phyloP scores from a whole-genome alignment of 768 basidiomycete genomes.

The Tylopilus felleus region DNA sequence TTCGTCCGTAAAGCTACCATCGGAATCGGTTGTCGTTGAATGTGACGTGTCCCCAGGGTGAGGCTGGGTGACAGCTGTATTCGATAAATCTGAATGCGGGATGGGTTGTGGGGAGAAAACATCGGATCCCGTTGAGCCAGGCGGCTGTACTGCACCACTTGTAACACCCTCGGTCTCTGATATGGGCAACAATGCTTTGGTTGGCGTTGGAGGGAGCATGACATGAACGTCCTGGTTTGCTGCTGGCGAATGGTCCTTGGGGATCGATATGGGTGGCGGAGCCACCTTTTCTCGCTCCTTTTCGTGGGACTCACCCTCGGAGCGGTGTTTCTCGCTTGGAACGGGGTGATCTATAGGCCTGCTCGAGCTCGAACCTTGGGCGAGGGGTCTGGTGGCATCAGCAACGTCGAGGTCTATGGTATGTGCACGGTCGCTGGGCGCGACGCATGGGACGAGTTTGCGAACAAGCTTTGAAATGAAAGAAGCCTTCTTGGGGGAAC shows the following conservation, averaged over 20 bases:
- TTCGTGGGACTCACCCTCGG: slow-evolving; percentile 25
- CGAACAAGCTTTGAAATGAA: slow-evolving; percentile 59
- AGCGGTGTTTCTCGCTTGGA: slow-evolving; percentile 30
- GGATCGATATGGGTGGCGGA: slow-evolving; percentile 19
- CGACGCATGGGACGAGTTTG: slow-evolving; percentile 64
- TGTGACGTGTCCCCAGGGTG: slow-evolving; percentile 31
- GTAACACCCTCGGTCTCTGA: slow-evolving; percentile 86
- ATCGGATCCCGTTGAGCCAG: slow-evolving; percentile 67
- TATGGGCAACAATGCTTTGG: slow-evolving; percentile 44
- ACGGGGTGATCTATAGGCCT: slow-evolving; percentile 20
- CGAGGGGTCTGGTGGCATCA: slow-evolving; percentile 15
- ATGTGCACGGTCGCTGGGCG: slow-evolving; percentile 48
- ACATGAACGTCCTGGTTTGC: slow-evolving; percentile 35
- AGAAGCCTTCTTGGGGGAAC: slow-evolving; percentile 43
- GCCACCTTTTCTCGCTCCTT: slow-evolving; percentile 38
- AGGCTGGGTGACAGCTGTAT: slow-evolving; percentile 24
- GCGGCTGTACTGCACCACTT: slow-evolving; percentile 89
- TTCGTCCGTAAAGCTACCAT: slow-evolving; percentile 51
- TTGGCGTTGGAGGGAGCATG: slow-evolving; percentile 48
- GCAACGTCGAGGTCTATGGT: slow-evolving; percentile 39
- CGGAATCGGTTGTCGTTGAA: slow-evolving; percentile 32
- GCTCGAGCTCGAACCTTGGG: slow-evolving; percentile 19
- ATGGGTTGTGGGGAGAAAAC: slow-evolving; percentile 28
- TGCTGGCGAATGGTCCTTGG: slow-evolving; percentile 19
- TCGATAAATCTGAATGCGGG: slow-evolving; percentile 23